Conservation (phyloP, 2,329 filamentous ascomycete genomes). For the Colletotrichum filicis region DNA sequence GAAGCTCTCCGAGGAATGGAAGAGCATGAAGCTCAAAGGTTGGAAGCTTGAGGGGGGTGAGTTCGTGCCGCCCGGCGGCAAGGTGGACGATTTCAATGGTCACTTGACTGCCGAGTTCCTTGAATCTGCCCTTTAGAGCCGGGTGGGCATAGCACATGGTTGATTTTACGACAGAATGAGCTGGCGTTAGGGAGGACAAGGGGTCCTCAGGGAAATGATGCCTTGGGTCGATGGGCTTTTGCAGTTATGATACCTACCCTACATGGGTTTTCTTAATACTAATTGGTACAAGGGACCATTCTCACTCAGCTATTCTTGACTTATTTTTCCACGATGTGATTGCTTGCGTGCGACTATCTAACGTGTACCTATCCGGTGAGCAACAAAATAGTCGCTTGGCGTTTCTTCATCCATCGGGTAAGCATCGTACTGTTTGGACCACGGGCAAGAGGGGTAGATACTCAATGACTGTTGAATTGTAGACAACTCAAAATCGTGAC, state of each 20-base stretch:
- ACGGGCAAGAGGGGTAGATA: too few relatives aligned
- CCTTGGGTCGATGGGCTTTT: neutral
- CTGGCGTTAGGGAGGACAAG: conserved; percentile 16
- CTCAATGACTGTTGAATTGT: too few relatives aligned
- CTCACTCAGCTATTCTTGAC: neutral
- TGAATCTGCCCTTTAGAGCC: conserved; percentile 41
- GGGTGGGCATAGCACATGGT: neutral
- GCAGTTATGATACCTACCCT: conserved; percentile 4
- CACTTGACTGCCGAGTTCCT: conserved; percentile 51
- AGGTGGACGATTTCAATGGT: conserved; percentile 35
- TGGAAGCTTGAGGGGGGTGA: conserved; percentile 70
- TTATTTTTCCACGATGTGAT: neutral
- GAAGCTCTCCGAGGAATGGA: conserved; percentile 78
- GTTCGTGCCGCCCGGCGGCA: conserved; percentile 51
- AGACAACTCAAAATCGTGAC: too few relatives aligned
- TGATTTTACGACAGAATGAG: neutral
- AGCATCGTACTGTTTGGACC: too few relatives aligned
- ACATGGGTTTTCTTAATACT: neutral
- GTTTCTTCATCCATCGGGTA: too few relatives aligned
- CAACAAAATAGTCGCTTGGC: too few relatives aligned
- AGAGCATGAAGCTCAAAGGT: conserved; percentile 70
- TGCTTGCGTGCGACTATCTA: too few relatives aligned
- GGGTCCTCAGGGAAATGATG: neutral
- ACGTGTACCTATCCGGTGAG: too few relatives aligned
- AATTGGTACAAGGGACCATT: neutral